phyloP scores from a whole-genome alignment of 78 protist genomes.

The Dictyostelium brefeldianum region DNA sequence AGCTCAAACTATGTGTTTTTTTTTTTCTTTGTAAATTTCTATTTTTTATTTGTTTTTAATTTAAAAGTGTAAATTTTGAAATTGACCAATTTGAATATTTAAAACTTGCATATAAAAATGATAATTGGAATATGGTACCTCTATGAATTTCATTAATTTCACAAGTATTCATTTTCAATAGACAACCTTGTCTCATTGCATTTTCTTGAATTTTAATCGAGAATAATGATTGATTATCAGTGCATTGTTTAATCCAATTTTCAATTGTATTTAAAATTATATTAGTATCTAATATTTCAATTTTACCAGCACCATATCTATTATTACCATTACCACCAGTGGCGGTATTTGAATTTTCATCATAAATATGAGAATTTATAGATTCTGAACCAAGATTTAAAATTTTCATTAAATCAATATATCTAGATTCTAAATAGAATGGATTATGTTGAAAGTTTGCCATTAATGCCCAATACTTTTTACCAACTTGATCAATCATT shows the following conservation, averaged over 20 bases:
- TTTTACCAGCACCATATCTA: neutral
- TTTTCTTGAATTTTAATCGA: conserved; percentile 22
- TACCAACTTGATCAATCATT: neutral
- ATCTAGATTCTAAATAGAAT: conserved; percentile 50
- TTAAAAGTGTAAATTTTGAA: neutral
- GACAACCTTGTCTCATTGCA: conserved; percentile 58
- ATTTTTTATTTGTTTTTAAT: neutral
- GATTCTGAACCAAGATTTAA: neutral
- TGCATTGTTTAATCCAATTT: neutral
- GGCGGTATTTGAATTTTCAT: neutral
- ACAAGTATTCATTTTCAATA: conserved; percentile 28
- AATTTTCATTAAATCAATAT: neutral
- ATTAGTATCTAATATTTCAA: neutral
- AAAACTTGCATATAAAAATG: conserved; percentile 3
- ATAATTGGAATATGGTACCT: conserved; percentile 21
- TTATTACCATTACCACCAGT: neutral
- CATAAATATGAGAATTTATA: conserved; percentile 33
- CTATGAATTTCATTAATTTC: conserved; percentile 37
- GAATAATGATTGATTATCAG: neutral
- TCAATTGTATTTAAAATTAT: neutral
- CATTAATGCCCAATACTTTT: conserved; percentile 34
- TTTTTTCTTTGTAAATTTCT: no score
- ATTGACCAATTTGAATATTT: conserved; percentile 16
- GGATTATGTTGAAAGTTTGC: conserved; percentile 63
- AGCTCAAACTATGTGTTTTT: no score